Evolutionary conservation across 1,284 basidiomycete genomes (phyloP), one percentile per base, ranked within the genome.

Genomic region (Lignosus rhinocerotis): DNA sequence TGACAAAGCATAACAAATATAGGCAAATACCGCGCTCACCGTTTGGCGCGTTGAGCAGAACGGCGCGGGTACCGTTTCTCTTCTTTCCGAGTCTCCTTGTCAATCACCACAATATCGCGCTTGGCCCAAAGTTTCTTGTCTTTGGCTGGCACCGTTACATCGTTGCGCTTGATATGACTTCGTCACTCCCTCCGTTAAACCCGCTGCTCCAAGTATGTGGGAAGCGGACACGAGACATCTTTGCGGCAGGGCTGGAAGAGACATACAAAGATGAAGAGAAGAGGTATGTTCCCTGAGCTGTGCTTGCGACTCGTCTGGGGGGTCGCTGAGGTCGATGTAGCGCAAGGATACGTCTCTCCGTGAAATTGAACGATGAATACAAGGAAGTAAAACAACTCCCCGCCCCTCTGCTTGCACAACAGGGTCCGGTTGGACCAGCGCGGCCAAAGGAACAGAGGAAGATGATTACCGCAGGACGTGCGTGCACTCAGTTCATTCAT

Each of bases 291-390:
- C 7, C 2, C 3, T 19, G 45, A 3, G n/a, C n/a, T 58, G 41
- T 49, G 6, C 8, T 31, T 17, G 17, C 7, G 25, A n/a, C 36
- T 25, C 8, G 2, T 17, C n/a, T n/a, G 3, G 30, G 16, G 1
- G 8, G 2, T 25, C 8, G 8, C 25, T 31, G 8, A 36, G 7
- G n/a, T 12, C 7, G 43, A 42, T 17, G 25, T 63, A 92, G 90
- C 68, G 77, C 85, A 12, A 81, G 88, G 46, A 71, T 91, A 49
- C 82, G 86, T 34, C 69, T 92, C 43, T 78, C 89, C 7, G 82
- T 90, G 69, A 86, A 97, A 84, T 86, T 92, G 75, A 73, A 86
- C 68, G 80, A 89, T 76, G 96, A 98, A 75, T 99, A 96, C 75
- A 82, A 82, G 56, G 88, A 97, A 70, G 93, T 86, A 66, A 92